These are phyloP conservation scores for Rhodotorula sp. DNA, from an alignment of 1,284 basidiomycete species.

Conservation along the genomic window DNA sequence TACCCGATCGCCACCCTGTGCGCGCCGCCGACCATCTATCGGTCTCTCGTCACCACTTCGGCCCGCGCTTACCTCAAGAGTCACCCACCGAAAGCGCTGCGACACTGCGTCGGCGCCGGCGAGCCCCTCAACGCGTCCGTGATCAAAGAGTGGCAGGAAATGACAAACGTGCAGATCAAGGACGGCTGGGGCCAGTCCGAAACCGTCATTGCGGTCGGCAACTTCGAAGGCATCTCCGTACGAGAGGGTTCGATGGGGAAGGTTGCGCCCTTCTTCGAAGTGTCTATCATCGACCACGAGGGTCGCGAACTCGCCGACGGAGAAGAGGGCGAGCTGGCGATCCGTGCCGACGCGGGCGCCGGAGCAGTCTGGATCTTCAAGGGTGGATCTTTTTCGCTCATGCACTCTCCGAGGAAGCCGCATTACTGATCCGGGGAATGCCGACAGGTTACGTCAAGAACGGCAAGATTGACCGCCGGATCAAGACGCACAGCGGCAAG, in stretches of 20 bases:
- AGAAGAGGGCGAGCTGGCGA: slow-evolving; percentile 34
- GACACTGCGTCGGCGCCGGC: slow-evolving; percentile 34
- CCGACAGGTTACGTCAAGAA: slow-evolving; percentile 36
- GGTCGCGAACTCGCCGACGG: slow-evolving; percentile 23
- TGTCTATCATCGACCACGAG: slow-evolving; percentile 28
- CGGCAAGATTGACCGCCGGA: slow-evolving; percentile 35
- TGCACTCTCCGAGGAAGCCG: no score
- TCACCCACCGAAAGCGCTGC: slow-evolving; percentile 18
- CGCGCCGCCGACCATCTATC: slow-evolving; percentile 39
- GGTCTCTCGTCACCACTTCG: slow-evolving; percentile 21
- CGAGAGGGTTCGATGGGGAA: slow-evolving; percentile 38
- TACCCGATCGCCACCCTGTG: slow-evolving; percentile 37
- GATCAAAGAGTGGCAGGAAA: slow-evolving; percentile 27
- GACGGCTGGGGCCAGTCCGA: slow-evolving; percentile 38
- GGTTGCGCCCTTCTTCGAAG: slow-evolving; percentile 24
- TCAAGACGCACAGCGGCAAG: slow-evolving; percentile 26
- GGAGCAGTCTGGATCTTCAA: slow-evolving; percentile 38
- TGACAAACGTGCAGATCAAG: slow-evolving; percentile 27
- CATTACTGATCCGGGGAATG: not conserved
- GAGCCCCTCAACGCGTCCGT: slow-evolving; percentile 37
- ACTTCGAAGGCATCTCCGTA: not conserved
- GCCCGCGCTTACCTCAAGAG: slow-evolving; percentile 7
- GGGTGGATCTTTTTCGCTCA: slow-evolving; percentile 14
- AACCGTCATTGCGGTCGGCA: slow-evolving; percentile 26
- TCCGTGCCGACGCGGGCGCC: slow-evolving; percentile 29